A percentile compares a stretch with the other conserved stretches of the same genome.
phyloP scores from a whole-genome alignment of 192 early-diverging fungal species.

The Chytriomyces sp. region DNA sequence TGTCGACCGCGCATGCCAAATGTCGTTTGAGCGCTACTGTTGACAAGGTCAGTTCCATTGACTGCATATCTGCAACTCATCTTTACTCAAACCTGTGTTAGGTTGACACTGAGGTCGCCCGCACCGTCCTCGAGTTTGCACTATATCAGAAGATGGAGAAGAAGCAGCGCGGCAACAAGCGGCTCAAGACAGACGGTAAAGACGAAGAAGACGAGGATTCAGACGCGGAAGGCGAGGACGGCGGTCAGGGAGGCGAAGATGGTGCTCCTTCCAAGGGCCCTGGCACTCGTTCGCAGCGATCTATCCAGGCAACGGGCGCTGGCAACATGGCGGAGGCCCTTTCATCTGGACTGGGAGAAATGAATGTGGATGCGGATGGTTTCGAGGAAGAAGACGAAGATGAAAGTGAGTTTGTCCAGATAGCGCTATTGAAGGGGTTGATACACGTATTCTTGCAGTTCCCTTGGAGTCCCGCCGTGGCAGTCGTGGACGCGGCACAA shows the following conservation, averaged over 20 bases:
- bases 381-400: slow-evolving; percentile 18
- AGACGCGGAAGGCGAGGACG: slow-evolving; percentile 28
- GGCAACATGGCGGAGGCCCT: not conserved
- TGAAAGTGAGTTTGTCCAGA: slow-evolving; percentile 9
- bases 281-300: not conserved
- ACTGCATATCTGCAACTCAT: not conserved
- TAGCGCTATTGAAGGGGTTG: slow-evolving; percentile 4
- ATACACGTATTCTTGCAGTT: slow-evolving; percentile 1
- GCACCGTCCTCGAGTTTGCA: slow-evolving; percentile 82
- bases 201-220: slow-evolving; percentile 26
- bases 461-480: not conserved
- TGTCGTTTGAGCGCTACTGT: slow-evolving; percentile 79
- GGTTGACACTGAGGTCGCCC: slow-evolving; percentile 83
- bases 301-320: not conserved
- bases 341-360: not conserved
- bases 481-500: not conserved
- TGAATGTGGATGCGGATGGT: slow-evolving; percentile 2
- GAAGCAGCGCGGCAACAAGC: slow-evolving; percentile 41
- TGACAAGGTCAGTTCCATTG: slow-evolving; percentile 52
- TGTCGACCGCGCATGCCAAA: slow-evolving; percentile 97
- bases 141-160: slow-evolving; percentile 84
- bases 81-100: not conserved
- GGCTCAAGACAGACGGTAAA: slow-evolving; percentile 26
- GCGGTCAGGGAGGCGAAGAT: slow-evolving; percentile 18
- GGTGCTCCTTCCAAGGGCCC: not conserved